These are phyloP conservation scores for Gossypium bickii DNA, from an alignment of 345 rosid species.

Conservation along the genomic window DNA sequence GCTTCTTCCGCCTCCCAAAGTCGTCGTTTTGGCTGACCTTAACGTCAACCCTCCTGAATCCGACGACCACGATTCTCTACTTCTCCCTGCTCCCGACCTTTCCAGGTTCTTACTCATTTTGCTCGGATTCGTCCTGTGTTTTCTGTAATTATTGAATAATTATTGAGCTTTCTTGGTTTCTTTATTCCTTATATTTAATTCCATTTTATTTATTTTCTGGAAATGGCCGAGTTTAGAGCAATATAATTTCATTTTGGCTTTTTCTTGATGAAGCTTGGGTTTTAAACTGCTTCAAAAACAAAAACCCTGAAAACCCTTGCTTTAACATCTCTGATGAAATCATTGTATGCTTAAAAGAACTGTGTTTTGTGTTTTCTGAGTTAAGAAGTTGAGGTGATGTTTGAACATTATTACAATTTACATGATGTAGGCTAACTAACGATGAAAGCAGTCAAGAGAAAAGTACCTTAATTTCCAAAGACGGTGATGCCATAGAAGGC, in stretches of 20 bases:
- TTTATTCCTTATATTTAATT: not conserved
- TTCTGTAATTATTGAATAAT: not conserved
- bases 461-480: slow-evolving; percentile 41
- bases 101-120: slow-evolving; percentile 35
- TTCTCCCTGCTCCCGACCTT: slow-evolving; percentile 29
- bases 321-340: not conserved
- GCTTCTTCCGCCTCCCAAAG: slow-evolving; percentile 38
- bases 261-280: not conserved
- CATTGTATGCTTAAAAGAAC: not conserved
- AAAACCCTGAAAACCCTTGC: not conserved
- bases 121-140: not conserved
- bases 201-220: not conserved
- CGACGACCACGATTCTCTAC: slow-evolving; percentile 46
- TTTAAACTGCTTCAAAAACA: not conserved
- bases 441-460: slow-evolving; percentile 61
- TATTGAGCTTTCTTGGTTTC: not conserved
- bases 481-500: slow-evolving; percentile 46
- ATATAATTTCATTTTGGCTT: not conserved
- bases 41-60: slow-evolving; percentile 80
- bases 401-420: slow-evolving; percentile 5
- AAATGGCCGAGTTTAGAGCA: not conserved
- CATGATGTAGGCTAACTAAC: slow-evolving; percentile 37
- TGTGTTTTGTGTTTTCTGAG: not conserved
- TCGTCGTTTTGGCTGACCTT: slow-evolving; percentile 83
- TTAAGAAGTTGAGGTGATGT: slow-evolving; percentile 3